phyloP scores from a whole-genome alignment of 1,284 basidiomycete genomes.

The Omphalotus olearius region DNA sequence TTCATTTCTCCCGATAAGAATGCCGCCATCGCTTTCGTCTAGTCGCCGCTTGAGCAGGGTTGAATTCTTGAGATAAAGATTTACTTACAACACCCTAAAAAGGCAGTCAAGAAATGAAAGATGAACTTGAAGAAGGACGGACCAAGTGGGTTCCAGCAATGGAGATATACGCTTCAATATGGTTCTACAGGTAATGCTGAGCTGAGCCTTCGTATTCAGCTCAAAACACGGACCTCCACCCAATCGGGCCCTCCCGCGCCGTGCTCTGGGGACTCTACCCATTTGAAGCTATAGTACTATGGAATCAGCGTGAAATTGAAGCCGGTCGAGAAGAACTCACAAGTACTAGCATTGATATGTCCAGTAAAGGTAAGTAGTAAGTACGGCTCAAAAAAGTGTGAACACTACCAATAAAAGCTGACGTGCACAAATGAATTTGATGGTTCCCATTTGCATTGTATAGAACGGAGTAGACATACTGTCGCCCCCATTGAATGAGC shows the following conservation, averaged over 20 bases:
- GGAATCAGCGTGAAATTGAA: not conserved
- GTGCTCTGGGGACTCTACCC: slow-evolving; percentile 88
- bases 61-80: not conserved
- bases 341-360: slow-evolving; percentile 10
- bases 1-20: slow-evolving; percentile 84
- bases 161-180: slow-evolving; percentile 79
- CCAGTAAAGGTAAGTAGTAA: not conserved
- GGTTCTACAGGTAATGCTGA: slow-evolving; percentile 40
- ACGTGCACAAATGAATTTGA: not conserved
- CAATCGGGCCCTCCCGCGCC: slow-evolving; percentile 87
- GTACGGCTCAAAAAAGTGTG: not conserved
- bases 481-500: slow-evolving; percentile 90
- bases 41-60: not conserved
- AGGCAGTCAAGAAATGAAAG: slow-evolving; percentile 4
- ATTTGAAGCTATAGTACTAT: slow-evolving; percentile 68
- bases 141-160: slow-evolving; percentile 89
- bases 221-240: slow-evolving; percentile 69
- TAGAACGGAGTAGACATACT: slow-evolving; percentile 35
- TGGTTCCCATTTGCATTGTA: not conserved
- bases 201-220: no score
- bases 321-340: slow-evolving; percentile 5
- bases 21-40: slow-evolving; percentile 95
- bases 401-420: not conserved
- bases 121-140: slow-evolving; percentile 18
- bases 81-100: slow-evolving; percentile 65